Evolutionary conservation across 192 early-diverging fungal species (phyloP), one percentile per base, ranked within the genome.

Genomic region (Chytriomyces sp.): DNA sequence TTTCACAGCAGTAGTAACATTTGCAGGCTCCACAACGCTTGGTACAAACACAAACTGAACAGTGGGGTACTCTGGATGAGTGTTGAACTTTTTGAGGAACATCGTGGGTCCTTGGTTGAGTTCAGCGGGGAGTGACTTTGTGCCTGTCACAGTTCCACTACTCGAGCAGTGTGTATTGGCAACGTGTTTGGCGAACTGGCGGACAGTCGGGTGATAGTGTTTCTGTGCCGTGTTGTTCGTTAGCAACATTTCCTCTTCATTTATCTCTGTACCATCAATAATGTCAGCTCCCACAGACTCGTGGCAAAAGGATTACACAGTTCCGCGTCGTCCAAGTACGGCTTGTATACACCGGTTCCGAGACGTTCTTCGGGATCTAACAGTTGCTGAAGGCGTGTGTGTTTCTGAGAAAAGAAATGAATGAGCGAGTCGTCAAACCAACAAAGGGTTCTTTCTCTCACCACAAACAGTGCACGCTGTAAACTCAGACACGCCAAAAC

Each of bases 221-320:
- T 75, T 77, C 82, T 82, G 70, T 18, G 16, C n/a, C 13, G 10
- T 13, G 44, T 57, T 75, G 45, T 13, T 28, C 11, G 78, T 65
- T 24, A n/a, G 13, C 10, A 45, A 50, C 18, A 26, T 57, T 28
- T 20, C 11, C n/a, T 71, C 24, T 5, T 2, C 20, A 35, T 16
- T 59, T 23, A 77, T 77, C 49, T n/a, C 64, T 79, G 88, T 35
- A 92, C 91, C 86, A 89, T 88, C 65, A 94, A 90, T 71, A 93
- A 86, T 67, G 87, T 86, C 63, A 96, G 81, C 81, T 98, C 97
- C 86, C 92, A 98, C 61, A 97, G 72, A 79, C 90, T 94, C 5
- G 97, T 91, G 3, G 94, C 93, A 82, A 96, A 95, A 4, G 97
- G 95, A 79, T 98, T 98, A 78, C 94, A 96, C 75, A 97, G 86